Evolutionary conservation across 192 early-diverging fungal genomes (phyloP), one percentile per base, ranked within the genome.

Genomic region (Phycomyces nitens): DNA sequence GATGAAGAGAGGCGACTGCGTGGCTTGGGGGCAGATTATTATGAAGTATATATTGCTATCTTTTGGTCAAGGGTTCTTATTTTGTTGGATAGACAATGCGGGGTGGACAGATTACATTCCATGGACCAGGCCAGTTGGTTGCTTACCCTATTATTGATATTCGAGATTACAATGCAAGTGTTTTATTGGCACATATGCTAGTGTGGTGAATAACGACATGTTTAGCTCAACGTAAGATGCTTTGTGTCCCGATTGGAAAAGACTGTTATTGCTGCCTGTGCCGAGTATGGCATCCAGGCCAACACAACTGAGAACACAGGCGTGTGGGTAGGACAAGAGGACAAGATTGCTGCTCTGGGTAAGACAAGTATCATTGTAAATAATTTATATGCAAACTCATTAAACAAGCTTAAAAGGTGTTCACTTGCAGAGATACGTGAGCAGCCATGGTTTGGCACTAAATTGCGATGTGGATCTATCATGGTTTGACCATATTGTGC

Each of bases 41-140:
- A 70, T 58, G 84, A 86, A 69, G 82, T 82, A 56, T 74, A 62
- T 62, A 62, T 53, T 14, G 29, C 10, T 27, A 18, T 42, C 7
- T 7, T 42, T 42, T 14, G 7, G 14, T 7, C 14, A 15, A 34
- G 15, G 18, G n/a, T 34, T 14, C n/a, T 49, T 60, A 9, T 49
- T 47, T 56, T 15, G 12, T 60, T 39, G 29, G 6, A 29, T 47
- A 92, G 77, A 93, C 92, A 0, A 76, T 83, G 59, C 77, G 95
- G 15, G 97, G 97, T 22, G 97, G 97, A 14, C 89, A 99, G 73
- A 86, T 91, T 5, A 99, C 97, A 0, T 99, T 92, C 69, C 97
- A 99, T 74, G 97, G 97, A 0, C 97, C 95, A 6, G 95, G 95
- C 0, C 97, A 99, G 79, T 81, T 99, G 39, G 92, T 99, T 18